phyloP scores from a whole-genome alignment of 2,329 filamentous ascomycete genomes.

The Aspergillus tubingensis region DNA sequence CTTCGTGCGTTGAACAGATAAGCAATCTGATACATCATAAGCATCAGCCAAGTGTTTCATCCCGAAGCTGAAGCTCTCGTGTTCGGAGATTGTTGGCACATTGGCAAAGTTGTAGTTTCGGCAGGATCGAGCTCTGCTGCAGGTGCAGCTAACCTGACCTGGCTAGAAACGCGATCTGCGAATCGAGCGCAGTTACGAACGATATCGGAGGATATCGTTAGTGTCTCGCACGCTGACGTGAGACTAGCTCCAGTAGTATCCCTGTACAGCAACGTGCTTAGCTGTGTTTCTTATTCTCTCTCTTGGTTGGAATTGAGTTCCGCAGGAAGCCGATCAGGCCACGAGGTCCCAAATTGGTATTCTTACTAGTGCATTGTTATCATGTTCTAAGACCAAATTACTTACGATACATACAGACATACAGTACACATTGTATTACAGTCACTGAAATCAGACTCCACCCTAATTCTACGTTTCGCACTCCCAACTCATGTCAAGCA shows the following conservation, averaged over 20 bases:
- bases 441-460: not conserved
- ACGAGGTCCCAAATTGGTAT: not conserved
- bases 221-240: not conserved
- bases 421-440: not conserved
- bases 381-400: not conserved
- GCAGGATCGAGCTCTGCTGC: slow-evolving; percentile 1
- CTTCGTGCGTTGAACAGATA: too few species aligned
- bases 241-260: not conserved
- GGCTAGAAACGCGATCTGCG: not conserved
- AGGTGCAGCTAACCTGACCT: not conserved
- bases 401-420: not conserved
- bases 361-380: not conserved
- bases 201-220: not conserved
- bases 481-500: not conserved
- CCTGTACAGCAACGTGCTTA: not conserved
- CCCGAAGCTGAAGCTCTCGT: not conserved
- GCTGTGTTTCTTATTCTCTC: not conserved
- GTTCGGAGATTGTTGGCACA: not conserved
- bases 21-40: not conserved
- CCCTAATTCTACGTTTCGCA: not conserved
- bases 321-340: too few species aligned
- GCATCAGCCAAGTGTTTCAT: not conserved
- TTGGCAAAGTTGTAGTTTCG: not conserved
- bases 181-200: not conserved
- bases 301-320: not conserved